Conservation (phyloP, 805 yeast species). For the Blastobotrys parvus region DNA sequence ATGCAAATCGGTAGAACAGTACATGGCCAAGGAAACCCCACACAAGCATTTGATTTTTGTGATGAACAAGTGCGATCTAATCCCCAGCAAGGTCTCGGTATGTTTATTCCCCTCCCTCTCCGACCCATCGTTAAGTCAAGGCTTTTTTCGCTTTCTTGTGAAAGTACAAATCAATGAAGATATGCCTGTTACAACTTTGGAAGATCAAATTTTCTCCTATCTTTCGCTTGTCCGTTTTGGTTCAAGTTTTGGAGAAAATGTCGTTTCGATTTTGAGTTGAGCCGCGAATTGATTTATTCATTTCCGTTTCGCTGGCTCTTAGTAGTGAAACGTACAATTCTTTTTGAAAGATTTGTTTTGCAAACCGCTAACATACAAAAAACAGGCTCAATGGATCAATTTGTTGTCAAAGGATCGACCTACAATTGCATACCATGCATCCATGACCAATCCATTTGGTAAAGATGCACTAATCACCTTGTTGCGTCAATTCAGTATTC, state of each 20-base stretch:
- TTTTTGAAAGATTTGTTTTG: constrained; percentile 2
- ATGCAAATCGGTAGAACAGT: constrained; percentile 87
- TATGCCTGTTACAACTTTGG: constrained; percentile 98
- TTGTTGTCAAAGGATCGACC: constrained; percentile 86
- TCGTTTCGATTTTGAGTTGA: constrained; percentile 80
- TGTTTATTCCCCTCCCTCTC: constrained; percentile 35
- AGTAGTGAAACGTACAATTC: constrained; percentile 79
- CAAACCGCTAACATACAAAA: constrained; percentile 27
- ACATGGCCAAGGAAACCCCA: constrained; percentile 86
- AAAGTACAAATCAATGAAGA: constrained; percentile 35
- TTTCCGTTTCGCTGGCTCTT: constrained; percentile 47
- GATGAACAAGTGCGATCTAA: constrained; percentile 93
- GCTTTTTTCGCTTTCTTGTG: constrained; percentile 15
- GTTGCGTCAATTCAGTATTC: constrained; percentile 81
- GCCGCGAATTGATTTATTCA: constrained; percentile 29
- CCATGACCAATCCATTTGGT: constrained; percentile 95
- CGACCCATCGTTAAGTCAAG: constrained; percentile 64
- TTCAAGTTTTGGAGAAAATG: constrained; percentile 30
- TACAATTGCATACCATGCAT: constrained; percentile 95
- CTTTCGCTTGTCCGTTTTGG: constrained; percentile 42
- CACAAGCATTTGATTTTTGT: constrained; percentile 94
- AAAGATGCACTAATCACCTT: constrained; percentile 93
- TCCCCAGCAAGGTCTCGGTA: constrained; percentile 99
- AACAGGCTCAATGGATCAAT: constrained; percentile 97
- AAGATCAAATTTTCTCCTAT: constrained; percentile 59